phyloP scores from a whole-genome alignment of 2,329 filamentous ascomycete genomes.

The Trichoderma guizhouense region DNA sequence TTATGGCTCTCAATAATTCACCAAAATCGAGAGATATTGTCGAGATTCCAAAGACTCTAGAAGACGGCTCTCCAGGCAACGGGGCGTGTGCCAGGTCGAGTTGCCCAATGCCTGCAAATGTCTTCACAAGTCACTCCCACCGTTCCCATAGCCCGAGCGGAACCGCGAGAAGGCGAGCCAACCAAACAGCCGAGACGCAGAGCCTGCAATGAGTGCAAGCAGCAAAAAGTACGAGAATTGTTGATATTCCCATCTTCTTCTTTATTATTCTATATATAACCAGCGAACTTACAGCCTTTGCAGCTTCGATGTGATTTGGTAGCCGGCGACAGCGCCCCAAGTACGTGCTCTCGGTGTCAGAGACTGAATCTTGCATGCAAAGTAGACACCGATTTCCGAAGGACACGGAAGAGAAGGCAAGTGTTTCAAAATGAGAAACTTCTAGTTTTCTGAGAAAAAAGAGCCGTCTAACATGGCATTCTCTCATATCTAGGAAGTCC shows the following conservation, averaged over 20 bases:
- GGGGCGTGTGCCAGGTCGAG: not conserved
- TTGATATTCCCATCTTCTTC: not conserved
- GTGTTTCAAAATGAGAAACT: fast-evolving
- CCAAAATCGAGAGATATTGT: too few relatives aligned
- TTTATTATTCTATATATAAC: not conserved
- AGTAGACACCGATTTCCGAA: conserved; percentile 6
- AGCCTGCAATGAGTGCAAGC: conserved; percentile 9
- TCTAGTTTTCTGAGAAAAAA: not conserved
- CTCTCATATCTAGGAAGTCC: not conserved
- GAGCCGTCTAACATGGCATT: not conserved
- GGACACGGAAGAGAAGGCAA: conserved; percentile 5
- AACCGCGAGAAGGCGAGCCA: not conserved
- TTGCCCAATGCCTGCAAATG: not conserved
- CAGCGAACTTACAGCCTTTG: not conserved
- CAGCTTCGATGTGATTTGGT: conserved; percentile 11
- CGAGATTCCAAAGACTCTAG: not conserved
- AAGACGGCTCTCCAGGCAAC: too few relatives aligned
- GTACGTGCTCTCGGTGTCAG: not conserved
- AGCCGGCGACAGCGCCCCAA: not conserved
- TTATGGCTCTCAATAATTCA: not conserved
- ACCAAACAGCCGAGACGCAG: conserved; percentile 1
- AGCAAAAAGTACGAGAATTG: not conserved
- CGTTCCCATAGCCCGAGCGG: not conserved
- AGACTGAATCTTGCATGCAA: conserved; percentile 3
- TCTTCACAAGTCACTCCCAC: not conserved